Conservation (phyloP, 2,329 filamentous ascomycete genomes). For the Alternaria consortialis region DNA sequence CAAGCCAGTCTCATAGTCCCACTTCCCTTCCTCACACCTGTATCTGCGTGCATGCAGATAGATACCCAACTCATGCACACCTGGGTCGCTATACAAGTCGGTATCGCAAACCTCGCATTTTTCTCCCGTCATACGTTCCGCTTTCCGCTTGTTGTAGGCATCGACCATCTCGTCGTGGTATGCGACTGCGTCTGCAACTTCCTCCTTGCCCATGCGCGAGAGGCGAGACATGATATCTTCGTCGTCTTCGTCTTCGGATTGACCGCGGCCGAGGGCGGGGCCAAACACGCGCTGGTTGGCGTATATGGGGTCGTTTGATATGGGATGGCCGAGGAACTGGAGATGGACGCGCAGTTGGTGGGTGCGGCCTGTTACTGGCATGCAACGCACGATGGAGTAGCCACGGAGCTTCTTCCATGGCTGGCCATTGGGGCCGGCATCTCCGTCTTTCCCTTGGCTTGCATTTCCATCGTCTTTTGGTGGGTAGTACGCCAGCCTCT, state of each 20-base stretch:
- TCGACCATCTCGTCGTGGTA: conserved; percentile 96
- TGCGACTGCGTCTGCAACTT: conserved; percentile 87
- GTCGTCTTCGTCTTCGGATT: conserved; percentile 76
- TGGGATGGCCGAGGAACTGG: conserved; percentile 92
- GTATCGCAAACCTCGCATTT: conserved; percentile 84
- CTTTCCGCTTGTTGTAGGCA: conserved; percentile 86
- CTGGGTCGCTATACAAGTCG: conserved; percentile 91
- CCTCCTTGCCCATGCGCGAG: conserved; percentile 90
- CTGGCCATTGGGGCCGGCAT: conserved; percentile 44
- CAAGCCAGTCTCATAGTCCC: conserved; percentile 86
- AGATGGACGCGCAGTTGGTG: conserved; percentile 95
- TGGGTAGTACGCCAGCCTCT: conserved; percentile 90
- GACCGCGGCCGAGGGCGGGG: conserved; percentile 73
- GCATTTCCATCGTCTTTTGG: conserved; percentile 50
- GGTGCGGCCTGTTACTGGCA: conserved; percentile 91
- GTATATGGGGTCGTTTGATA: conserved; percentile 97
- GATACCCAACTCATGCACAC: conserved; percentile 86
- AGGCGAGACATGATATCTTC: conserved; percentile 89
- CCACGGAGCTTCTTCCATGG: conserved; percentile 69
- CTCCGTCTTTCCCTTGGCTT: conserved; percentile 21
- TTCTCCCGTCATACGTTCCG: conserved; percentile 91
- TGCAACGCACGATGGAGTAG: conserved; percentile 93
- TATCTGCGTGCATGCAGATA: conserved; percentile 95
- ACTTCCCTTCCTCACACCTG: conserved; percentile 80
- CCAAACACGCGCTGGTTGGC: conserved; percentile 95